Conservation (phyloP, 2,329 filamentous ascomycete genomes). For the Curvularia sp. region DNA sequence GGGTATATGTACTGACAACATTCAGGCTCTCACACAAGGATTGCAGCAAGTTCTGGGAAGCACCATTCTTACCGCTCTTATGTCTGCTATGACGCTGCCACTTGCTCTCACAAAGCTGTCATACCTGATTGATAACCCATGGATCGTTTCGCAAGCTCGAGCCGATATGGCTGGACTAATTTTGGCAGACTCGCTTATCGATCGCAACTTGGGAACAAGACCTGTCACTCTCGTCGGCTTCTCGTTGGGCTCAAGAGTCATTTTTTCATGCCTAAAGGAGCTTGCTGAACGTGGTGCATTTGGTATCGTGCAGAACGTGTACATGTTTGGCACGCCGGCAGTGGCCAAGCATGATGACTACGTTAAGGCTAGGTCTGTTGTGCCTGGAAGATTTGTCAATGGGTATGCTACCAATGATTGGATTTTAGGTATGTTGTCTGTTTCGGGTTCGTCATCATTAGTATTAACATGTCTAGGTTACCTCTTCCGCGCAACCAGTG, state of each 20-base stretch:
- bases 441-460: neutral
- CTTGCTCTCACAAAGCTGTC: conserved; percentile 91
- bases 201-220: conserved; percentile 86
- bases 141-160: conserved; percentile 93
- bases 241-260: conserved; percentile 88
- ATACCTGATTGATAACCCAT: conserved; percentile 97
- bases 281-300: conserved; percentile 82
- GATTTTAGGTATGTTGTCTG: conserved; percentile 72
- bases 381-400: conserved; percentile 92
- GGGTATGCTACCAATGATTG: conserved; percentile 95
- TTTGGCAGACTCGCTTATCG: conserved; percentile 90
- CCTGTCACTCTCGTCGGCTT: conserved; percentile 95
- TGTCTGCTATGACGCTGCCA: conserved; percentile 92
- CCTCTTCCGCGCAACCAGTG: conserved; percentile 90
- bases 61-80: conserved; percentile 85
- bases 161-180: conserved; percentile 89
- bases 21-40: conserved; percentile 90
- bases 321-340: conserved; percentile 89
- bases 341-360: conserved; percentile 94
- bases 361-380: conserved; percentile 77
- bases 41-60: conserved; percentile 93
- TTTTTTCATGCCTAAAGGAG: conserved; percentile 89
- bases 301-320: conserved; percentile 92
- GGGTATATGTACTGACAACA: conserved; percentile 19
- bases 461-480: conserved; percentile 63